phyloP scores from a whole-genome alignment of 257 asterid genomes.

The Forsythia suspensa region DNA sequence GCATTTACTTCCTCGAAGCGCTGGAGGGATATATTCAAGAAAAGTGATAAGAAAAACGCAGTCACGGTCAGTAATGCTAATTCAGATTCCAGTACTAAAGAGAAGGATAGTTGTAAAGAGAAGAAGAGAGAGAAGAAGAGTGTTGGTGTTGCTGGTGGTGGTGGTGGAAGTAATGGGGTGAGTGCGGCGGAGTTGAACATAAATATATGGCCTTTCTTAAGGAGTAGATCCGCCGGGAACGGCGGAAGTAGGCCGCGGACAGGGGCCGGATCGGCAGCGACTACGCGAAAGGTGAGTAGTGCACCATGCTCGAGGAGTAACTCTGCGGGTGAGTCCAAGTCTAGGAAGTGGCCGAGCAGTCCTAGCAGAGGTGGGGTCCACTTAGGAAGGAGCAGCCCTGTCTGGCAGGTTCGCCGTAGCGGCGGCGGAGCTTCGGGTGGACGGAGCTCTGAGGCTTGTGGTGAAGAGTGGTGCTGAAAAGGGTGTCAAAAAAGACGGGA shows the following conservation, averaged over 20 bases:
- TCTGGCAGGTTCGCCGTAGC: slow-evolving; percentile 81
- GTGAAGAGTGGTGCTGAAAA: slow-evolving; percentile 33
- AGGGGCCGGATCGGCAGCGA: slow-evolving; percentile 34
- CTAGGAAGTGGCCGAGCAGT: slow-evolving; percentile 74
- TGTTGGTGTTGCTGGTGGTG: slow-evolving; percentile 23
- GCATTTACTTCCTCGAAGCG: slow-evolving; percentile 66
- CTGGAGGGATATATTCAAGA: slow-evolving; percentile 78
- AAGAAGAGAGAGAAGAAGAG: slow-evolving; percentile 54
- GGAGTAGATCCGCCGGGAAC: slow-evolving; percentile 97
- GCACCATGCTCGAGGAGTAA: slow-evolving; percentile 98
- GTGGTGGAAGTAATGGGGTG: slow-evolving; percentile 20
- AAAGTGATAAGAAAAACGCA: slow-evolving; percentile 31
- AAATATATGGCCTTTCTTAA: slow-evolving; percentile 83
- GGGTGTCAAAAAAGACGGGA: slow-evolving; percentile 30
- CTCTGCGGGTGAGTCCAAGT: slow-evolving; percentile 85
- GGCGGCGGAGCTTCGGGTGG: slow-evolving; percentile 10
- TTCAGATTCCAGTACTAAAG: slow-evolving; percentile 16
- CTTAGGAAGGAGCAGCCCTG: slow-evolving; percentile 81
- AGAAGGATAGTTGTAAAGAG: slow-evolving; percentile 28
- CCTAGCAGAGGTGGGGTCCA: slow-evolving; percentile 76
- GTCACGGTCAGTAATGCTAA: slow-evolving; percentile 3
- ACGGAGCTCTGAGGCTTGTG: slow-evolving; percentile 29
- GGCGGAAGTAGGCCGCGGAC: slow-evolving; percentile 63
- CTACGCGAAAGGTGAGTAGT: slow-evolving; percentile 78
- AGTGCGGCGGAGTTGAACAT: slow-evolving; percentile 81